phyloP scores from a whole-genome alignment of 169 alveolate species.

The Perkinsus chesapeaki region DNA sequence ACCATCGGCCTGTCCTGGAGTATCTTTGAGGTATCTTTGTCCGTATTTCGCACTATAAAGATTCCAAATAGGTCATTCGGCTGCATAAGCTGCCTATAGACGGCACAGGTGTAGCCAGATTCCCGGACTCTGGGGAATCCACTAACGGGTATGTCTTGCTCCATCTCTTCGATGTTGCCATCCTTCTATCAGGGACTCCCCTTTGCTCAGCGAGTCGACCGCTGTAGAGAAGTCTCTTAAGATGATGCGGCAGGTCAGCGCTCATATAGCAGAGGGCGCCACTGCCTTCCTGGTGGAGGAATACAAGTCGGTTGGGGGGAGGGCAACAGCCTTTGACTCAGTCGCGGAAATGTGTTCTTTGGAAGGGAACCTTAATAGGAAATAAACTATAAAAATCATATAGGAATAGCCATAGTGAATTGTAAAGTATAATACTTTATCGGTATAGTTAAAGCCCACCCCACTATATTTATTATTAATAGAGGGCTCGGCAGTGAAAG shows the following conservation, averaged over 20 bases:
- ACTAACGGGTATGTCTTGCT: neutral
- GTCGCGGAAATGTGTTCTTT: too few relatives aligned
- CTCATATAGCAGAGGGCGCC: conserved; percentile 8
- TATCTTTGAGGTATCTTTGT: neutral
- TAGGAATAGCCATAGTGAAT: too few relatives aligned
- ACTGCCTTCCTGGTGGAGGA: conserved; percentile 13
- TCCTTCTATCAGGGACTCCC: neutral
- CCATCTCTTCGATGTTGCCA: neutral
- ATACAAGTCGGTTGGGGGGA: neutral
- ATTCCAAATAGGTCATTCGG: neutral
- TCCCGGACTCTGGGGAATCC: neutral
- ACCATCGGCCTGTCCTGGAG: neutral
- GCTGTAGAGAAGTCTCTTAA: neutral
- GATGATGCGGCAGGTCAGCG: neutral
- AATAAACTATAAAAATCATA: too few relatives aligned
- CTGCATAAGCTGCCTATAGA: neutral
- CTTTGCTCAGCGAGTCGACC: neutral
- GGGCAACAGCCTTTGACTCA: too few relatives aligned
- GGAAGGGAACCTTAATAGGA: too few relatives aligned
- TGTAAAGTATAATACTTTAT: too few relatives aligned
- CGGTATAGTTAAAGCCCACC: too few relatives aligned
- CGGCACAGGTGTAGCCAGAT: neutral
- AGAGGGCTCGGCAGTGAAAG: too few relatives aligned
- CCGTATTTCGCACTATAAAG: neutral
- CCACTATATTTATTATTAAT: too few relatives aligned